These are phyloP conservation scores for Porcisia hertigi DNA, from an alignment of 208 protist species.

Conservation along the genomic window DNA sequence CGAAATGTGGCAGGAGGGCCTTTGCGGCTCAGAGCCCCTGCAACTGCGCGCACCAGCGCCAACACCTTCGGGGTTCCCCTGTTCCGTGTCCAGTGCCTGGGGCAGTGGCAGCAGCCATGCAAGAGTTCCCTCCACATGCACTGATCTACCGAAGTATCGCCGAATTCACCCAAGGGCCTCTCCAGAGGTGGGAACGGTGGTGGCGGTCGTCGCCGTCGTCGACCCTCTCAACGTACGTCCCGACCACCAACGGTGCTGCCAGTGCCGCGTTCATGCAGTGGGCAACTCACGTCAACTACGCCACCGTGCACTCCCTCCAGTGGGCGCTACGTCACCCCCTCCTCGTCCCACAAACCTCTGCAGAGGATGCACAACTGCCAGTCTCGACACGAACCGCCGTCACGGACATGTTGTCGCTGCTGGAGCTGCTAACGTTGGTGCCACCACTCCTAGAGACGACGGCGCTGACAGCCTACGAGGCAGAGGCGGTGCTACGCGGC, in stretches of 20 bases:
- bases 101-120: neutral
- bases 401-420: slow-evolving; percentile 12
- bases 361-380: neutral
- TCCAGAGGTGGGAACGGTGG: slow-evolving; percentile 28
- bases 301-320: slow-evolving; percentile 14
- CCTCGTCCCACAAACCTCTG: neutral
- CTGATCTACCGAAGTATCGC: slow-evolving; percentile 9
- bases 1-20: neutral
- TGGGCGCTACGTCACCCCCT: slow-evolving; percentile 17
- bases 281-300: slow-evolving; percentile 25
- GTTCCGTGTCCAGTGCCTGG: neutral
- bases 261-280: slow-evolving; percentile 15
- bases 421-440: slow-evolving; percentile 31
- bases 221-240: neutral
- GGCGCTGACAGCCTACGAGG: slow-evolving; percentile 18
- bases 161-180: slow-evolving; percentile 17
- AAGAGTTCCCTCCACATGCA: slow-evolving; percentile 4
- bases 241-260: neutral
- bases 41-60: neutral
- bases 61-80: neutral
- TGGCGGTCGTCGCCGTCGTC: neutral
- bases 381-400: neutral
- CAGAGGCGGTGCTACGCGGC: slow-evolving; percentile 17
- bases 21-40: neutral
- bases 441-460: slow-evolving; percentile 15